Evolutionary conservation across 371 early-diverging fungal genomes (phyloP).

Genomic region (Mortierella sp.): DNA sequence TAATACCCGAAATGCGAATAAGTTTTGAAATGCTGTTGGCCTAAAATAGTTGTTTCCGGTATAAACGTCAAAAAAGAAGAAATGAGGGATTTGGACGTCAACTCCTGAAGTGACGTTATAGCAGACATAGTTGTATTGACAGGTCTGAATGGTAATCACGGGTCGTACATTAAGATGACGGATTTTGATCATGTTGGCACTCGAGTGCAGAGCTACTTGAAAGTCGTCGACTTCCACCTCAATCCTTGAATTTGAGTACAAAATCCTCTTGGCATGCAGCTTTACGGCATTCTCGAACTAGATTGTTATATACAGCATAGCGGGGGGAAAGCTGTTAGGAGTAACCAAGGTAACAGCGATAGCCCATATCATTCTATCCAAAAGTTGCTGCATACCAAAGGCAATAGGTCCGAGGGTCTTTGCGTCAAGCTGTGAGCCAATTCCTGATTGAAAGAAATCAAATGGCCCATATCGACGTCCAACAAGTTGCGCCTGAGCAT

Average conservation of each 20-base stretch:
- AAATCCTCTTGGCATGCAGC: slow-evolving; percentile 74
- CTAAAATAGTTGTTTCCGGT: slow-evolving; percentile 54
- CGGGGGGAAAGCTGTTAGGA: neutral
- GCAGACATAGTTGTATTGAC: neutral
- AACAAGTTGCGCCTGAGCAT: slow-evolving; percentile 80
- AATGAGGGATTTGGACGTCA: neutral
- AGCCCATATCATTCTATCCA: neutral
- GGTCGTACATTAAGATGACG: slow-evolving; percentile 82
- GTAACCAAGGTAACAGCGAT: neutral
- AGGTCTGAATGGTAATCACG: neutral
- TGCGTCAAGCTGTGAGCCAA: slow-evolving; percentile 84
- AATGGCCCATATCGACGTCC: slow-evolving; percentile 88
- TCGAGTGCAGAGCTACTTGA: slow-evolving; percentile 90
- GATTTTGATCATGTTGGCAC: slow-evolving; percentile 86
- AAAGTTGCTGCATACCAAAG: slow-evolving; percentile 67
- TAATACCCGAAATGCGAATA: slow-evolving; percentile 96
- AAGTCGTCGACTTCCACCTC: slow-evolving; percentile 72
- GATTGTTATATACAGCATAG: neutral
- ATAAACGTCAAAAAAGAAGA: neutral
- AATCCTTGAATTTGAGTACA: slow-evolving; percentile 63
- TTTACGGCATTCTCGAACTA: slow-evolving; percentile 92
- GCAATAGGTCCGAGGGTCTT: slow-evolving; percentile 85
- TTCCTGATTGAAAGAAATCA: slow-evolving; percentile 84
- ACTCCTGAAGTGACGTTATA: neutral
- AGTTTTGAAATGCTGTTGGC: slow-evolving; percentile 93